Evolutionary conservation across 345 rosid species (phyloP), one percentile per base, ranked within the genome.

Genomic region (Pseudoturritis turrita): DNA sequence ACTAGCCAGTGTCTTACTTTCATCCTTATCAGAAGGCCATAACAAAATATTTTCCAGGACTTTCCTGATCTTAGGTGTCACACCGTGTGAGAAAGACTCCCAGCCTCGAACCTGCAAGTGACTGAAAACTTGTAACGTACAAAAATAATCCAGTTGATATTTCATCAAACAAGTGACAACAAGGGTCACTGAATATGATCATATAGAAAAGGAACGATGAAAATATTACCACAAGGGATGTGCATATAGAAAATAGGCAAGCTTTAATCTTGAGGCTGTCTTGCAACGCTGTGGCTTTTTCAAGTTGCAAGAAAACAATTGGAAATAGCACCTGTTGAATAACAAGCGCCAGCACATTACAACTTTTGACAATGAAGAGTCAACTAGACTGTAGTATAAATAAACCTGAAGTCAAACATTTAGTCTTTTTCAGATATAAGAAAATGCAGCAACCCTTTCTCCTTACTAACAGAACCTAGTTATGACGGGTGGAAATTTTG

Each of bases 21-120:
- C 96, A 76, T 84, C 85, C 11, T 77, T 85, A 63, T 80, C 87
- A n/a, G 97, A 85, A 73, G 96, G 96, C 98, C 97, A 93, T 52
- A 80, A 46, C 54, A 90, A 63, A 76, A 93, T 70, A 44, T 8
- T 75, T 75, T 90, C 87, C 39, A 93, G 59, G 19, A 62, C 69
- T 69, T 78, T 83, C 76, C 84, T 74, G 44, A 93, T 86, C 63
- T 81, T 75, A 44, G 81, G 79, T 70, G 81, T 80, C 44, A 63
- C 73, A 21, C 86, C 81, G 71, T 85, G 80, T 54, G 79, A 69
- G 39, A 83, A 70, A 65, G 91, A 78, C 65, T 87, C 87, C 72
- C 73, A 58, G 52, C 88, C 92, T 65, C 88, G 86, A 54, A 85
- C 84, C 98, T 89, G 70, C 44, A 65, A 76, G 49, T 52, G 62